Base-by-base conservation (phyloP, 441 rosid genomes). In the Rhodomyrtus psidioides region DNA sequence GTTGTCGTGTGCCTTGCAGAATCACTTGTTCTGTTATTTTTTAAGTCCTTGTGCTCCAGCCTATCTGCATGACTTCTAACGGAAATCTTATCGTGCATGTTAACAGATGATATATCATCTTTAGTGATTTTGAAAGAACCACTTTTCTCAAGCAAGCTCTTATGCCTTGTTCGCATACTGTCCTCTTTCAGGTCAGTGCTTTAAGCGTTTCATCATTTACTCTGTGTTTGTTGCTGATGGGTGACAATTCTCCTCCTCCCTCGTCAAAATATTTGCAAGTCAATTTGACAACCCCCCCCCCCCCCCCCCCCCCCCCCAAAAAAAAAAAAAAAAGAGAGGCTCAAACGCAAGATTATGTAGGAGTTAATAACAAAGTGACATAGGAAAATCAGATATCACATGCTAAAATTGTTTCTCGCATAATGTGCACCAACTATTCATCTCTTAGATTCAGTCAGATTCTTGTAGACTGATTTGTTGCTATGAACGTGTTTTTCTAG, bases 71-170 rank as follows among this genome's bases (percentile, higher is more conserved):
- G 79, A 70, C 51, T 70, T 39, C 49, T 70, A 70, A 70, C 14
- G 9, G 16, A 3, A 70, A 70, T 21, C 49, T 82, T 82, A 42
- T 6, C 84, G 10, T 39, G 51, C n/a, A 70, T 70, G 79, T 70
- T 70, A 15, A 21, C 49, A 70, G 79, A 39, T 87, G 91, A 92
- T 87, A 53, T 94, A 86, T 90, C 96, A 88, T 62, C 87, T 84
- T 53, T 88, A 81, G 95, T 92, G 87, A 92, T 90, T 84, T 88
- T 96, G 85, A 91, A 88, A 91, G 96, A 96, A 90, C 99, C 99
- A 82, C 92, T 92, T 89, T 97, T 96, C 93, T 96, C 99, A 58
- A 89, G 83, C 87, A 97, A 97, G 95, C 93, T 97, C 83, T 86
- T 93, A 84, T 90, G 96, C 86, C 94, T 97, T 82, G 91, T 95